Base-by-base conservation (phyloP, 129 eudicot species). In the Calendula officinalis region DNA sequence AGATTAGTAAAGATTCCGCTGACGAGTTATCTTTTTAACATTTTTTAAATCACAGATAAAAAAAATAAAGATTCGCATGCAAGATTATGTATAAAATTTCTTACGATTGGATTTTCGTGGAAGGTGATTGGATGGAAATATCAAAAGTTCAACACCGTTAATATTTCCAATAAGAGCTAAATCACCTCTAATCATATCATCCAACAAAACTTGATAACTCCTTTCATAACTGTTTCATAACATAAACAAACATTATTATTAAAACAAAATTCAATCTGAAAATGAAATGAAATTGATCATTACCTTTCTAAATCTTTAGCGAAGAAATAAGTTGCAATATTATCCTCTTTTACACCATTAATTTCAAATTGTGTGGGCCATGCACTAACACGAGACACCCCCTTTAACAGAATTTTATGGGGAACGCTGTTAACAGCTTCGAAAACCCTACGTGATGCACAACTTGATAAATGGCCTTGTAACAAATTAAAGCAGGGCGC, bases 81-180 rank as follows among this genome's bases (percentile, higher is more conserved):
- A 13, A 34, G 5, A 62, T 45, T 32, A 61, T n/a, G 60, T 5
- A 59, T 38, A 70, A 57, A 51, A 7, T 32, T 41, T 56, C 96
- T 83, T 88, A 92, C 99, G 86, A 74, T 86, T 85, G 64, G 83
- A 77, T 60, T 80, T 81, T 58, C 81, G 78, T 47, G 96, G 95
- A 71, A 92, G 96, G 68, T 78, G 95, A 57, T 78, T 92, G 12
- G 99, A 92, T 52, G 96, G 95, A 73, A 88, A 88, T 81, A 92
- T 86, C 64, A 92, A 70, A 67, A 92, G 96, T 64, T 92, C 99
- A 52, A 86, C 81, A 41, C 95, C 99, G 73, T 80, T 70, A n/a
- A 88, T 49, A 73, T 71, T 85, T 69, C 87, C 99, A 68, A 67
- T 85, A 45, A 92, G 96, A 75, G 99, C 99, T 52, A 88, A 80